A percentile compares a stretch with the other conserved stretches of the same genome.
Conservation (phyloP, 495 filamentous ascomycete species). For the Penicillium psychrofluorescens region DNA sequence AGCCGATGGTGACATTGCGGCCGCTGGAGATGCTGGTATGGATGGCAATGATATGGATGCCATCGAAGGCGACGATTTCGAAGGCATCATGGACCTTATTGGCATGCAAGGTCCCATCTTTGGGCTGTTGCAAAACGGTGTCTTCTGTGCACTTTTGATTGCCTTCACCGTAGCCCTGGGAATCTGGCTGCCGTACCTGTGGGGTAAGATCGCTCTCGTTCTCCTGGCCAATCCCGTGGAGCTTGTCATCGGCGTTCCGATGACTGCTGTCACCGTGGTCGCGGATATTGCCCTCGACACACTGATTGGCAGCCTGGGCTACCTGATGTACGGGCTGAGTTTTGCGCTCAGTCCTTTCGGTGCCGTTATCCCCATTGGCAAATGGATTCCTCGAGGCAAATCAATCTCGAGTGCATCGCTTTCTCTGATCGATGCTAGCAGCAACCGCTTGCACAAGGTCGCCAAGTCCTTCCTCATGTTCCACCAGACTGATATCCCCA, state of each 20-base stretch:
- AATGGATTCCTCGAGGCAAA: slow-evolving; percentile 30
- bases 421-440: slow-evolving; percentile 41
- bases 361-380: slow-evolving; percentile 31
- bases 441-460: slow-evolving; percentile 35
- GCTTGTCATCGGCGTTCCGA: slow-evolving; percentile 59
- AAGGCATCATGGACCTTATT: slow-evolving; percentile 91
- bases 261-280: slow-evolving; percentile 58
- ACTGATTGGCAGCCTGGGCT: slow-evolving; percentile 49
- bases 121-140: slow-evolving; percentile 84
- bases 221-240: slow-evolving; percentile 70
- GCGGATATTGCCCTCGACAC: slow-evolving; percentile 66
- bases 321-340: slow-evolving; percentile 46
- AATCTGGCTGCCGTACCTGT: slow-evolving; percentile 86
- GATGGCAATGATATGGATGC: slow-evolving; percentile 54
- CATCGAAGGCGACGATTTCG: slow-evolving; percentile 88
- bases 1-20: slow-evolving; percentile 18
- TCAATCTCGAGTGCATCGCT: slow-evolving; percentile 38
- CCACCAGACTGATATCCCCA: slow-evolving; percentile 50
- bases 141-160: slow-evolving; percentile 87
- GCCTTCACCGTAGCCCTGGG: slow-evolving; percentile 75
- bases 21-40: slow-evolving; percentile 38
- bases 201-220: slow-evolving; percentile 76
- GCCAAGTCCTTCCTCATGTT: slow-evolving; percentile 36
- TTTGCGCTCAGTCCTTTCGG: slow-evolving; percentile 36
- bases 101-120: slow-evolving; percentile 92